Evolutionary conservation across 306 rosid species (phyloP).

Genomic region (Trifolium subterraneum): DNA sequence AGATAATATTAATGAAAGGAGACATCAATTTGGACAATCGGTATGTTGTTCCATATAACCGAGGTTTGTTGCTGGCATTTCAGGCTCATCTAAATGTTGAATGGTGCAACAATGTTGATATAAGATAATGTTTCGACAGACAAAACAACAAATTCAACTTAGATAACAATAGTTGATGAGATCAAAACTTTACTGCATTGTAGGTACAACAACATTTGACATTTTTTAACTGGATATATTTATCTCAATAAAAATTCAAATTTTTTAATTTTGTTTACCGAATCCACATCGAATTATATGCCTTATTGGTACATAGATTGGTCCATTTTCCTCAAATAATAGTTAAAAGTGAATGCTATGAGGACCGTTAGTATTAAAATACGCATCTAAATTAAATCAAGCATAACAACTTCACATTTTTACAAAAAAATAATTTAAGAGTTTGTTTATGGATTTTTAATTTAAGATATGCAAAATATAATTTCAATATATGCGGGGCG

Average conservation of each 20-base stretch:
- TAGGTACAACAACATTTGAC: not conserved
- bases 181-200: not conserved
- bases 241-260: not conserved
- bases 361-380: too few relatives aligned
- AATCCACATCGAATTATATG: not conserved
- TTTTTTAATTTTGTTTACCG: too few relatives aligned
- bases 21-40: not conserved
- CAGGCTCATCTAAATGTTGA: conserved; percentile 1
- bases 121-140: not conserved
- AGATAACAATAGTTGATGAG: not conserved
- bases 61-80: not conserved
- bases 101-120: not conserved
- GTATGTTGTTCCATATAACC: conserved; percentile 3
- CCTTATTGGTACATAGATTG: not conserved
- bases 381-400: too few relatives aligned
- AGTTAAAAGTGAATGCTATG: not conserved
- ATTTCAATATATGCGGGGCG: too few relatives aligned
- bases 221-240: too few relatives aligned
- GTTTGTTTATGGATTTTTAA: too few relatives aligned
- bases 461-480: too few relatives aligned
- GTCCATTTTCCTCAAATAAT: not conserved
- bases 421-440: too few relatives aligned
- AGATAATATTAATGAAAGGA: conserved; percentile 12
- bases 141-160: not conserved
- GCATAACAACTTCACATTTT: too few relatives aligned